These are phyloP conservation scores for Cyamopsis tetragonoloba DNA, from an alignment of 306 rosid genomes.

Conservation along the genomic window DNA sequence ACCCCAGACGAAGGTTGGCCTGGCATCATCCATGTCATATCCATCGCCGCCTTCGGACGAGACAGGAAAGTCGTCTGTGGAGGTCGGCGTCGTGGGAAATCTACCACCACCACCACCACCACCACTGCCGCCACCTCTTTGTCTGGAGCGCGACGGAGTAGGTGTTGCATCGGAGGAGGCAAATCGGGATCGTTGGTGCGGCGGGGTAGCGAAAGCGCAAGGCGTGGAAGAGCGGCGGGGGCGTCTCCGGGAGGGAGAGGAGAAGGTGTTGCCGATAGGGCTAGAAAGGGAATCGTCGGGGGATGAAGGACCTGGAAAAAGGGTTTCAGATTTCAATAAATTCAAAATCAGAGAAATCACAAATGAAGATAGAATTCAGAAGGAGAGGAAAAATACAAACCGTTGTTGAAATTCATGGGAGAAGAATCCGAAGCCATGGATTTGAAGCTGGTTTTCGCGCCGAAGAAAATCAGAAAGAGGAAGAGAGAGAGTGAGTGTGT, in stretches of 20 bases:
- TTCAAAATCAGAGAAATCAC: background rate
- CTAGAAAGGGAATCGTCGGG: conserved; percentile 82
- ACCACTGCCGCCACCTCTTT: conserved; percentile 10
- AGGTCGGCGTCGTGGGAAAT: conserved; percentile 55
- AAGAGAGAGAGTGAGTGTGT: background rate
- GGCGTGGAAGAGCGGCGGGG: conserved; percentile 63
- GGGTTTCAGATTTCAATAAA: background rate
- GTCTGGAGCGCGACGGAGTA: conserved; percentile 47
- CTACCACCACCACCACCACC: conserved; percentile 26
- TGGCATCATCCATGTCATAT: conserved; percentile 65
- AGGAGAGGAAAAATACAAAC: conserved; percentile 30
- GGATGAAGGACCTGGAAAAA: conserved; percentile 66
- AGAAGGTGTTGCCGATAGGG: conserved; percentile 77
- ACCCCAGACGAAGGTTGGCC: conserved; percentile 92
- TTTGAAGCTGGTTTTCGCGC: background rate
- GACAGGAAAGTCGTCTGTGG: conserved; percentile 63
- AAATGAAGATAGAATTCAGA: background rate
- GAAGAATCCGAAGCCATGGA: conserved; percentile 85
- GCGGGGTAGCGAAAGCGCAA: conserved; percentile 53
- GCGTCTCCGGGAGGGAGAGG: conserved; percentile 56
- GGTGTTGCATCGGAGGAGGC: conserved; percentile 70
- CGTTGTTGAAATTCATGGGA: conserved; percentile 51
- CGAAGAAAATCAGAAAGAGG: background rate
- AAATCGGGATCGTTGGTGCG: conserved; percentile 54
- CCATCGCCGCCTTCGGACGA: conserved; percentile 87